Conservation (phyloP, 441 rosid genomes). For the Populus trichocarpa region DNA sequence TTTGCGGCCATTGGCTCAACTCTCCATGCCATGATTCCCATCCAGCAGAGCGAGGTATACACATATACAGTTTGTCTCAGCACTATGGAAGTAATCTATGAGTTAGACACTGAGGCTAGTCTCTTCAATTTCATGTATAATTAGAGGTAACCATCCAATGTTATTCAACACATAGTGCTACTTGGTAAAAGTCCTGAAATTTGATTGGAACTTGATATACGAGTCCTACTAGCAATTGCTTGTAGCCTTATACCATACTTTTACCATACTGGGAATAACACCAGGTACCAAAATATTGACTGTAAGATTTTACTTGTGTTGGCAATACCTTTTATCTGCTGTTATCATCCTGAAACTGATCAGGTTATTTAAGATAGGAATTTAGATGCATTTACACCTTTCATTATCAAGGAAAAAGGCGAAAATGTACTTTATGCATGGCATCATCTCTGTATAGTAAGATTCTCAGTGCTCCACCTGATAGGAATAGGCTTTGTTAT, state of each 20-base stretch:
- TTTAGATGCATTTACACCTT: background rate
- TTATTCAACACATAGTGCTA: background rate
- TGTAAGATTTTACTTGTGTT: background rate
- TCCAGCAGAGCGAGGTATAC: constrained; percentile 64
- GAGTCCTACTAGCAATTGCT: background rate
- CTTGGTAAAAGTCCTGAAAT: background rate
- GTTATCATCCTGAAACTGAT: too few relatives aligned
- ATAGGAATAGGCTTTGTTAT: too few relatives aligned
- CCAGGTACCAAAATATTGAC: background rate
- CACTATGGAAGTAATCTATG: background rate
- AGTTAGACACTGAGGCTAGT: background rate
- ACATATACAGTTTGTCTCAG: background rate
- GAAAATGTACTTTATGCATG: background rate
- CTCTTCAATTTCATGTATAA: background rate
- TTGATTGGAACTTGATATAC: background rate
- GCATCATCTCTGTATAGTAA: background rate
- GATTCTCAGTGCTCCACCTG: too few relatives aligned
- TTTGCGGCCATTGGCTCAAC: constrained; percentile 73
- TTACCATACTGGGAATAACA: too few relatives aligned
- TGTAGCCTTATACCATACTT: background rate
- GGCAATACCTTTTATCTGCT: background rate
- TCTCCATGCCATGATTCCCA: constrained; percentile 55
- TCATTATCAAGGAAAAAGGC: background rate
- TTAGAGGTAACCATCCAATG: background rate
- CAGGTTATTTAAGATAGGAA: background rate